These are phyloP conservation scores for Chrysoporthe puriensis DNA, from an alignment of 2,329 filamentous ascomycete species.

Conservation along the genomic window DNA sequence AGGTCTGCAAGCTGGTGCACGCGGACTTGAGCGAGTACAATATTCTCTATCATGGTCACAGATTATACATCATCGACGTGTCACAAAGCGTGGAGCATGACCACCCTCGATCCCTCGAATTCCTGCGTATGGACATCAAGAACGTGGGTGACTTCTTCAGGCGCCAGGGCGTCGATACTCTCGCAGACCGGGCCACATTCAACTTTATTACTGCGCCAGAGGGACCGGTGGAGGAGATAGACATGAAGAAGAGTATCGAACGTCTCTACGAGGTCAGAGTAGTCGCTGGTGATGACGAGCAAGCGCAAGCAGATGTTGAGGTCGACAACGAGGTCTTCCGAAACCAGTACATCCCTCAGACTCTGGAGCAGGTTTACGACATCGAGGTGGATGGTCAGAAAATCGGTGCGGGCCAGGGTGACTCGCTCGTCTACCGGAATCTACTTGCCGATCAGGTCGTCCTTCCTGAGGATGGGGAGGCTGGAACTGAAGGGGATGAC, in stretches of 20 bases:
- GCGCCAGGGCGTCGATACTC: slow-evolving; percentile 78
- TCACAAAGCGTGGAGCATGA: slow-evolving; percentile 97
- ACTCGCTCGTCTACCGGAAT: slow-evolving; percentile 82
- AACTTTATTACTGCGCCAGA: slow-evolving; percentile 74
- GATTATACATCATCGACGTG: slow-evolving; percentile 94
- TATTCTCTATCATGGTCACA: slow-evolving; percentile 81
- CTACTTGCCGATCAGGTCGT: slow-evolving; percentile 74
- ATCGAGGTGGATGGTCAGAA: slow-evolving; percentile 87
- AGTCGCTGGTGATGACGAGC: slow-evolving; percentile 41
- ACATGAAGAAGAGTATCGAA: slow-evolving; percentile 65
- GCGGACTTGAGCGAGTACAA: slow-evolving; percentile 99
- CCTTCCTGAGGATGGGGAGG: slow-evolving; percentile 41
- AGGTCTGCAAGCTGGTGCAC: slow-evolving; percentile 88
- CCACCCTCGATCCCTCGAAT: slow-evolving; percentile 89
- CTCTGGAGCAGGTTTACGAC: slow-evolving; percentile 93
- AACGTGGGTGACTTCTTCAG: slow-evolving; percentile 94
- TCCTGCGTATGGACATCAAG: slow-evolving; percentile 97
- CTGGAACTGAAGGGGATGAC: slow-evolving; percentile 41
- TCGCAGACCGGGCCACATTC: slow-evolving; percentile 81
- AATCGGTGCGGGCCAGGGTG: slow-evolving; percentile 72
- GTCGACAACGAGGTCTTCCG: slow-evolving; percentile 92
- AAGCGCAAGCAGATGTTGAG: slow-evolving; percentile 60
- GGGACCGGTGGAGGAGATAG: slow-evolving; percentile 63
- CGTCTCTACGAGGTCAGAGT: slow-evolving; percentile 65
- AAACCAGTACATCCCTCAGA: slow-evolving; percentile 96